phyloP scores from a whole-genome alignment of 345 rosid species.

The Moricandia arvensis region DNA sequence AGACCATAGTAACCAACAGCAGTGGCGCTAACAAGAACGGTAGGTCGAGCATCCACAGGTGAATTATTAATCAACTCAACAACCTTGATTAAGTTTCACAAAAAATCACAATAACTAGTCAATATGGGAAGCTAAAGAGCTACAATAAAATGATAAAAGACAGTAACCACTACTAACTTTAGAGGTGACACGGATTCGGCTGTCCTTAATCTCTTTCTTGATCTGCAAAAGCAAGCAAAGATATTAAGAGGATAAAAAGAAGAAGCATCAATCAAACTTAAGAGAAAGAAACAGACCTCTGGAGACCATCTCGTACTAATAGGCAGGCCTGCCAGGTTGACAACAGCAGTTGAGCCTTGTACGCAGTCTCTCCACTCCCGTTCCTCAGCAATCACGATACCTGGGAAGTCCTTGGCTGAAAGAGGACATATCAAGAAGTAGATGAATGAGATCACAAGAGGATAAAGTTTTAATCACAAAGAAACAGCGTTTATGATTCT shows the following conservation, averaged over 20 bases:
- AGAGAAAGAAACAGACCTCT: constrained; percentile 54
- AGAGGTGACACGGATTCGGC: constrained; percentile 84
- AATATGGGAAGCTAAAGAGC: not conserved
- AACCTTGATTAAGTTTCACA: constrained; percentile 52
- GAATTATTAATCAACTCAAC: constrained; percentile 66
- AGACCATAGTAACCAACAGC: constrained; percentile 94
- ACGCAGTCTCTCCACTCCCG: constrained; percentile 70
- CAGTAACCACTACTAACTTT: constrained; percentile 49
- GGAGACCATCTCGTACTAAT: constrained; percentile 93
- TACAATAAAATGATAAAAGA: constrained; percentile 1
- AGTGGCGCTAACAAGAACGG: constrained; percentile 83
- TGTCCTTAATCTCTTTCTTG: constrained; percentile 85
- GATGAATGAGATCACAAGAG: constrained; percentile 14
- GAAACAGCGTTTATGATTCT: constrained; percentile 4
- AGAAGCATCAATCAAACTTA: not conserved
- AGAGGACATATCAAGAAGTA: constrained; percentile 2
- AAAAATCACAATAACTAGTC: constrained; percentile 1
- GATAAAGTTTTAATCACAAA: not conserved
- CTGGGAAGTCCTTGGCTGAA: constrained; percentile 68
- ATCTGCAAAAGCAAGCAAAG: constrained; percentile 47
- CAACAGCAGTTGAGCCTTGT: constrained; percentile 78
- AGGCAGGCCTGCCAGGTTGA: constrained; percentile 90
- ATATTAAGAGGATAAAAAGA: not conserved
- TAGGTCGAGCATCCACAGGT: constrained; percentile 62
- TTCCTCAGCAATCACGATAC: constrained; percentile 72